Evolutionary conservation across 2,329 filamentous ascomycete genomes (phyloP), one percentile per base, ranked within the genome.

Genomic region (Phialemoniopsis sp.): DNA sequence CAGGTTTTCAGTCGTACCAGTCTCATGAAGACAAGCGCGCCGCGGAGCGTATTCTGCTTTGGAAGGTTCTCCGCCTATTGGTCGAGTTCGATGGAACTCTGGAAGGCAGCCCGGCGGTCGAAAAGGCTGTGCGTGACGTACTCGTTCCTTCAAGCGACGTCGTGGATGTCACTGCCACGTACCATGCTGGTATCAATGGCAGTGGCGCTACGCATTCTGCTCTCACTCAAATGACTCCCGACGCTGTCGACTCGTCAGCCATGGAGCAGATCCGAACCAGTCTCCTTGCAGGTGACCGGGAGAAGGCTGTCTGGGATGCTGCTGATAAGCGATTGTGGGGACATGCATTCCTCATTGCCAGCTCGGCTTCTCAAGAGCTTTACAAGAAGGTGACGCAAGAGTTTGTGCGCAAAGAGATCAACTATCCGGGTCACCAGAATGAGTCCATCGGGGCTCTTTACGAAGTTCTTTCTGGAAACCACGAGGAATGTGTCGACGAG

Each of bases 361-460:
- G 80, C 44, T 82, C 80, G 0, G 60, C 95, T 64, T 93, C 88
- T 2, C 71, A 87, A 35, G 86, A 88, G 16, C 71, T 94, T 3
- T 97, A 94, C 77, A 94, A 89, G 59, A 87, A 94, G 57, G 90
- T 98, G 18, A 81, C 89, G 1, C 89, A 95, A 54, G 93, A 98
- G 54, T 98, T 98, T 54, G 85, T 98, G 14, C 85, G 89, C 49
- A 90, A 94, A 54, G 93, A 98, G 59, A 88, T 98, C 40, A 94
- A 93, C 58, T 84, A 84, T 38, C 70, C 83, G 4, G 82, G 87
- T 3, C 80, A 83, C 39, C 87, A 85, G 51, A 89, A 89, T 38
- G 87, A 96, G 60, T 87, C 91, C 3, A 72, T 98, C 34, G 90
- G 91, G 21, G 89, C 91, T 0, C 67, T 98, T 4, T 98, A 98